Evolutionary conservation across 768 basidiomycete genomes (phyloP), one percentile per base, ranked within the genome.

Genomic region (Naganishia kalamii): DNA sequence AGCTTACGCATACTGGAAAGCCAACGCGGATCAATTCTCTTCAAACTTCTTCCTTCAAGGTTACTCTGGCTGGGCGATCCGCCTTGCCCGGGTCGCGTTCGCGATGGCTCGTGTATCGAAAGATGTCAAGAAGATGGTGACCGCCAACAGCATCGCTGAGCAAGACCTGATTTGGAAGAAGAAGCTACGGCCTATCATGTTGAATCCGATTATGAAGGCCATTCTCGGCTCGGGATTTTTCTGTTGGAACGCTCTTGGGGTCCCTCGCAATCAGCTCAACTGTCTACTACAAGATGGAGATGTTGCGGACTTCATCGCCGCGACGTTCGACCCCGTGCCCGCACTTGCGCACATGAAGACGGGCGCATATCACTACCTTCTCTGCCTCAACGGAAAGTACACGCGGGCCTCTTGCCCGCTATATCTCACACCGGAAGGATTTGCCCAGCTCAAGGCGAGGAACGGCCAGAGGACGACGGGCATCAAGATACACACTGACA

Each of bases 171-270:
- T 89, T 61, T 90, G 87, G 87, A 76, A 73, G 41, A 78, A 80
- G 64, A 84, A 83, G 62, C 71, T 89, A 15, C 79, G 84, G 60
- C 87, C 85, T 0, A 83, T 88, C 47, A 75, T 89, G 12, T 73
- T 88, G 41, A 84, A 85, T 72, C 80, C 81, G 23, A 64, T 85
- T 25, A 84, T 88, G 54, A 65, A 68, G 17, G 29, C 64, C n/a
- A 49, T 65, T 35, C 73, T 68, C 23, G 72, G 66, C 2, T 62
- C 65, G 2, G 48, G 70, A 27, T 70, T 63, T 72, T 87, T 85
- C 74, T 86, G 85, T 68, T 90, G 88, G 88, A 87, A 88, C 70
- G 87, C 88, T 0, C 78, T 89, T 25, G 88, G 88, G 17, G 88
- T 90, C 4, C 88, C 88, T 3, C 77, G 81, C 68, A 86, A 87